Percentiles rank a stretch among this genome's conserved stretches.
These are phyloP conservation scores for Forsythia suspensa DNA, from an alignment of 257 asterid species.

Conservation along the genomic window DNA sequence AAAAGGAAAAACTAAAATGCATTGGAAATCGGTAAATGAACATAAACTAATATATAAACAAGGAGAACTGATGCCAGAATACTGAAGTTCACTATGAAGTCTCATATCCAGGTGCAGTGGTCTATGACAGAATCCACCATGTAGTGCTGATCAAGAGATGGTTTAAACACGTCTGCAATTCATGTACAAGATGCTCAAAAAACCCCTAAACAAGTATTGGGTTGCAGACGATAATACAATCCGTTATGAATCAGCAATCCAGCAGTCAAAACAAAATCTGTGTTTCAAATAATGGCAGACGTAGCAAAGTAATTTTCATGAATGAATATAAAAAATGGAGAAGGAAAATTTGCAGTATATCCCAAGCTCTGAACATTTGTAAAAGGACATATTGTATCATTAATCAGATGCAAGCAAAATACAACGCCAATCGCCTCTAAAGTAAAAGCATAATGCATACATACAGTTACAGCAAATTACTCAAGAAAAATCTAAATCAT, in stretches of 20 bases:
- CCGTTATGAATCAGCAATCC: slow-evolving; percentile 16
- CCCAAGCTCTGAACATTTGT: not conserved
- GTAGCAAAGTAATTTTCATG: not conserved
- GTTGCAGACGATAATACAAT: slow-evolving; percentile 30
- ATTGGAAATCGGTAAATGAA: not conserved
- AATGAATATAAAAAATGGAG: not conserved
- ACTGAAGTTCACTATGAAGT: slow-evolving; percentile 37
- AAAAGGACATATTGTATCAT: not conserved
- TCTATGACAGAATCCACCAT: slow-evolving; percentile 59
- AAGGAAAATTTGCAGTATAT: not conserved
- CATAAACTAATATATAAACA: not conserved
- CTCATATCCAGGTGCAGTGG: slow-evolving; percentile 57
- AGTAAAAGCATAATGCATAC: not conserved
- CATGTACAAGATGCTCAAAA: slow-evolving; percentile 57
- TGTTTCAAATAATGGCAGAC: not conserved
- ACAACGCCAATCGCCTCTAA: not conserved
- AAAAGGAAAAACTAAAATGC: not conserved
- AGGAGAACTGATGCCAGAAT: not conserved
- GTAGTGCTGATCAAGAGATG: slow-evolving; percentile 58
- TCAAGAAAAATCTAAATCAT: not conserved
- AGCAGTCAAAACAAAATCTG: not conserved
- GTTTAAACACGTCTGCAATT: slow-evolving; percentile 61
- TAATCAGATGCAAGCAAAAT: not conserved
- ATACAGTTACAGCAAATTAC: not conserved
- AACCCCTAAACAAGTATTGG: slow-evolving; percentile 57